Percentiles rank a stretch among this genome's conserved stretches.
Conservation (phyloP, 2,329 filamentous ascomycete genomes). For the Diaporthe citri region DNA sequence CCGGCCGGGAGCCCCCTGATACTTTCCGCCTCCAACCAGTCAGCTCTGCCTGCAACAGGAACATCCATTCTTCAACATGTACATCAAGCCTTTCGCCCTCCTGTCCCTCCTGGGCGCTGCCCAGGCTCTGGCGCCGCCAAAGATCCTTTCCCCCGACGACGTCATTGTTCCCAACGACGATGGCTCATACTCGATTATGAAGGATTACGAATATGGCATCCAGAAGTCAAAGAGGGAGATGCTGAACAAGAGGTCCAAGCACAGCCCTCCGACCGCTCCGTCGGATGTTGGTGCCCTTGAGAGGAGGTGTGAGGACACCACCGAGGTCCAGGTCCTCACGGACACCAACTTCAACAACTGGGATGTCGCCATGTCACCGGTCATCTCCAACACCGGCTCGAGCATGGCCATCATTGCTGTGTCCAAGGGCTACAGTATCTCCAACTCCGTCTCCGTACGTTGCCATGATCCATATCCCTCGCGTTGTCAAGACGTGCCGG, state of each 20-base stretch:
- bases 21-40: neutral
- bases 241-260: constrained; percentile 22
- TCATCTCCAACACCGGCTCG: constrained; percentile 48
- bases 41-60: neutral
- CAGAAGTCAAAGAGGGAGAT: constrained; percentile 39
- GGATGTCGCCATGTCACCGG: constrained; percentile 54
- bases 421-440: constrained; percentile 50
- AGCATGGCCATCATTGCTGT: constrained; percentile 48
- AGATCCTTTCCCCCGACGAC: constrained; percentile 42
- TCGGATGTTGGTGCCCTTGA: neutral
- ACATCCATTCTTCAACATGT: constrained; percentile 8
- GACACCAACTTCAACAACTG: constrained; percentile 52
- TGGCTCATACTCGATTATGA: constrained; percentile 45
- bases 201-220: constrained; percentile 44
- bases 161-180: constrained; percentile 45
- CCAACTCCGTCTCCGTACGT: constrained; percentile 49
- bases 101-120: constrained; percentile 32
- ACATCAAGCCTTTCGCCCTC: constrained; percentile 10
- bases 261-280: neutral
- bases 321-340: constrained; percentile 45
- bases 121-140: constrained; percentile 29
- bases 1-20: constrained; percentile 29
- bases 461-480: neutral
- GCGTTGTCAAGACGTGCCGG: too few species aligned
- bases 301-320: constrained; percentile 42